phyloP scores from a whole-genome alignment of 345 rosid species.

The Trapa incisa region DNA sequence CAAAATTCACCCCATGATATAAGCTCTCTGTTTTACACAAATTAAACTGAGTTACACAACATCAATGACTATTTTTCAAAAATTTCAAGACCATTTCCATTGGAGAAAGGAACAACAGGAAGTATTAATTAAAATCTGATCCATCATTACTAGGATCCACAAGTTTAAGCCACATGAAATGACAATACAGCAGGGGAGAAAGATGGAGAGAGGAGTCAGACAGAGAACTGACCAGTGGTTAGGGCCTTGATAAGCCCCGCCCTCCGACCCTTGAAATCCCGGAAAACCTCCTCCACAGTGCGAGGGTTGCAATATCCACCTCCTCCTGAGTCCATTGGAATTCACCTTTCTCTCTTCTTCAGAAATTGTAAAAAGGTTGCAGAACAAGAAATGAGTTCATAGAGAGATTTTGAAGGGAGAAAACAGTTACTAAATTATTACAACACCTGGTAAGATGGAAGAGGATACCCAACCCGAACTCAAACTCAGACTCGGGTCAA shows the following conservation, averaged over 20 bases:
- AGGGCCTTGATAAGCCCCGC: conserved; percentile 62
- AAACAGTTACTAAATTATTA: too few relatives aligned
- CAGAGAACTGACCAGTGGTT: conserved; percentile 29
- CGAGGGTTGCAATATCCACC: conserved; percentile 37
- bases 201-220: neutral
- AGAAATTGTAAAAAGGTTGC: too few relatives aligned
- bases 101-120: neutral
- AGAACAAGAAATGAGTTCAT: too few relatives aligned
- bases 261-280: conserved; percentile 55
- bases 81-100: neutral
- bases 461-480: too few relatives aligned
- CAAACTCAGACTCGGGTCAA: too few relatives aligned
- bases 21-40: neutral
- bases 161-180: neutral
- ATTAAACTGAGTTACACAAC: too few relatives aligned
- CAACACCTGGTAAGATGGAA: too few relatives aligned
- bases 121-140: neutral
- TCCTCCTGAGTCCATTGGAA: conserved; percentile 1
- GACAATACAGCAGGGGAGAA: neutral
- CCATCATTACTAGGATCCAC: neutral
- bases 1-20: neutral
- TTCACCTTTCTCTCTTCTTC: too few relatives aligned
- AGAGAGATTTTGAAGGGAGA: too few relatives aligned
- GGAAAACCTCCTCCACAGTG: conserved; percentile 64
- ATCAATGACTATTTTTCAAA: neutral